These are phyloP conservation scores for Diaporthe sp. DNA, from an alignment of 2,329 filamentous ascomycete species.

Conservation along the genomic window DNA sequence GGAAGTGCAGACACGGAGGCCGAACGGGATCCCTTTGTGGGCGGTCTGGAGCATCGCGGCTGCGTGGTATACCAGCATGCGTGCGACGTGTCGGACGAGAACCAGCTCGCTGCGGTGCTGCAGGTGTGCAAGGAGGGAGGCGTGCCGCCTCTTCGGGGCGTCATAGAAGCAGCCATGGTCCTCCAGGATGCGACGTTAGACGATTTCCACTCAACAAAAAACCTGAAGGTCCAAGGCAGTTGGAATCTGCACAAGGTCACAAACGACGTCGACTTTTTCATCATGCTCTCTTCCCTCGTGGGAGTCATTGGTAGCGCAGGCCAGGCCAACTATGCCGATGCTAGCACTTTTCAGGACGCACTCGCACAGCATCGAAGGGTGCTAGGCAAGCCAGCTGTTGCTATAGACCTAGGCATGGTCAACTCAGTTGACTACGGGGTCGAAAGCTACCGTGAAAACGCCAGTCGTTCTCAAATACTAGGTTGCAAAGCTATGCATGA, in stretches of 20 bases:
- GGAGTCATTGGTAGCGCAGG: constrained; percentile 43
- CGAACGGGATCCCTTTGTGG: not conserved
- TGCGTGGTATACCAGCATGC: not conserved
- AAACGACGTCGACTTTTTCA: not conserved
- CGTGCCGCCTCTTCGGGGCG: constrained; percentile 25
- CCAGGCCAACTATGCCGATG: constrained; percentile 49
- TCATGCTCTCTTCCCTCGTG: constrained; percentile 42
- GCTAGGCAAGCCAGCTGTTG: not conserved
- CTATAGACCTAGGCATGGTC: constrained; percentile 12
- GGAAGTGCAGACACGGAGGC: not conserved
- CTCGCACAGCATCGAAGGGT: constrained; percentile 40
- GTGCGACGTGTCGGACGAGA: constrained; percentile 1
- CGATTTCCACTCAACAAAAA: not conserved
- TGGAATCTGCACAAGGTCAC: not conserved
- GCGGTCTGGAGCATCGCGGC: not conserved
- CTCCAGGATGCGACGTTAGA: not conserved
- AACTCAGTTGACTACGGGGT: constrained; percentile 30
- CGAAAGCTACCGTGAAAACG: not conserved
- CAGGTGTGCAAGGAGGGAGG: not conserved
- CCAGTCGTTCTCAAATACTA: not conserved
- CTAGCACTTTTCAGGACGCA: constrained; percentile 49
- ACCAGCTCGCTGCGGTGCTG: not conserved
- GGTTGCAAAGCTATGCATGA: constrained; percentile 16
- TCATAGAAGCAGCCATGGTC: constrained; percentile 37
- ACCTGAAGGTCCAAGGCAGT: constrained; percentile 10